Base-by-base conservation (phyloP, 805 yeast species). In the Jamesozyma piceae region DNA sequence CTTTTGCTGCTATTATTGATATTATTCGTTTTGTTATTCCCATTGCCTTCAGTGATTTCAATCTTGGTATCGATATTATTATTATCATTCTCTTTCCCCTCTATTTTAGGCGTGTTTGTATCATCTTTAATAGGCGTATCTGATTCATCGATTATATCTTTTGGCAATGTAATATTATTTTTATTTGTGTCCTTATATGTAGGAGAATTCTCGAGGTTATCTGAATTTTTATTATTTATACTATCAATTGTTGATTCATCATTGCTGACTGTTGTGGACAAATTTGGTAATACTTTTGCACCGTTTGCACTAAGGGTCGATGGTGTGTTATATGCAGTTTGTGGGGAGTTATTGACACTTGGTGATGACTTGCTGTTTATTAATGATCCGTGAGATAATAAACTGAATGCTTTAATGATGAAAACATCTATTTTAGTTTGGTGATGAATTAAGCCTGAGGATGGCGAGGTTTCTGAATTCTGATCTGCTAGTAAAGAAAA, bases 351-450 rank as follows among this genome's bases (percentile, higher is more conserved):
- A 1, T 51, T 44, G 2, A 46, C 51, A 40, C 53, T 56, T 22
- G 45, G 48, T 14, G 49, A 36, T 1, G 30, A 21, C 29, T 48
- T 49, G 5, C 48, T 49, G 44, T 53, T 47, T 17, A 56, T 48
- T 26, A 45, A 47, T 2, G 53, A 43, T 19, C 48, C 50, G 39
- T 49, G 45, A 4, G 58, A 49, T 14, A 57, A 35, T 13, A 56
- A 26, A 29, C 49, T 48, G 35, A 51, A 56, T 2, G 53, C 53
- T 39, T 52, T 52, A 21, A 58, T 58, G 22, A 58, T 50, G 32
- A 55, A 58, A 1, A 56, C 52, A 49, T 58, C 63, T 29, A 56
- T 43, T 38, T 50, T 51, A 4, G 49, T 42, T 39, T 55, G 59
- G 40, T 53, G 57, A 40, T 53, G 59, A 15, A 49, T 35, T 42